A percentile compares a stretch with the other conserved stretches of the same genome.
These are phyloP conservation scores for Ogataea salicorniae DNA, from an alignment of 805 yeast species.

Conservation along the genomic window DNA sequence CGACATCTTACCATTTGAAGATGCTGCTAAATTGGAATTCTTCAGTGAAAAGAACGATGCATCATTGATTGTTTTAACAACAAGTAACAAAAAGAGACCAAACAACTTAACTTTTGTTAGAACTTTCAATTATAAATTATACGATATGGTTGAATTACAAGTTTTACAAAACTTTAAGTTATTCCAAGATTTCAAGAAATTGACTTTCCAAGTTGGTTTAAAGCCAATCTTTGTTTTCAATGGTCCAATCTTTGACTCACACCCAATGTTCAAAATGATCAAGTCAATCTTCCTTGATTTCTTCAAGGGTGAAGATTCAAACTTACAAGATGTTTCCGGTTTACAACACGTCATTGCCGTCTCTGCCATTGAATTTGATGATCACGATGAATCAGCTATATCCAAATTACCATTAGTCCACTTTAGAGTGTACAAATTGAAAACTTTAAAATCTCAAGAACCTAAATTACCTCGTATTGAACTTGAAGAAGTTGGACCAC, in stretches of 20 bases:
- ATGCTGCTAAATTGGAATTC: slow-evolving; percentile 76
- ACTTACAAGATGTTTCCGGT: slow-evolving; percentile 89
- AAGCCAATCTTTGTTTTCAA: slow-evolving; percentile 93
- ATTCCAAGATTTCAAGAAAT: slow-evolving; percentile 71
- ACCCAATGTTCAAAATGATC: slow-evolving; percentile 78
- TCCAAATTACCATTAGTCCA: slow-evolving; percentile 68
- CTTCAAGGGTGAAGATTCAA: slow-evolving; percentile 78
- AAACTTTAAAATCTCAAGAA: slow-evolving; percentile 67
- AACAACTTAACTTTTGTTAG: slow-evolving; percentile 84
- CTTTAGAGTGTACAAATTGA: slow-evolving; percentile 86
- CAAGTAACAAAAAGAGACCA: slow-evolving; percentile 87
- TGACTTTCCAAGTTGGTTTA: slow-evolving; percentile 80
- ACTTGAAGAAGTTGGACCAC: slow-evolving; percentile 91
- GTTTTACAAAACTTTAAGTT: slow-evolving; percentile 66
- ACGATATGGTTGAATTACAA: slow-evolving; percentile 89
- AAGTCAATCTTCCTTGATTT: slow-evolving; percentile 89
- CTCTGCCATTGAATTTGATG: slow-evolving; percentile 70
- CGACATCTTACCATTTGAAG: slow-evolving; percentile 90
- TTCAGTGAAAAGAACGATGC: slow-evolving; percentile 93
- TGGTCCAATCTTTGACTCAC: slow-evolving; percentile 85
- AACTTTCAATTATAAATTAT: slow-evolving; percentile 84
- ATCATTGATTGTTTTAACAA: slow-evolving; percentile 73
- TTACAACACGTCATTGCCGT: slow-evolving; percentile 85
- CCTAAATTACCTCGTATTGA: slow-evolving; percentile 93
- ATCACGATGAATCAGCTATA: slow-evolving; percentile 57